Percentiles rank a stretch among this genome's conserved stretches.
These are phyloP conservation scores for Pseudocercospora fijiensis DNA, from an alignment of 2,329 filamentous ascomycete species.

Conservation along the genomic window DNA sequence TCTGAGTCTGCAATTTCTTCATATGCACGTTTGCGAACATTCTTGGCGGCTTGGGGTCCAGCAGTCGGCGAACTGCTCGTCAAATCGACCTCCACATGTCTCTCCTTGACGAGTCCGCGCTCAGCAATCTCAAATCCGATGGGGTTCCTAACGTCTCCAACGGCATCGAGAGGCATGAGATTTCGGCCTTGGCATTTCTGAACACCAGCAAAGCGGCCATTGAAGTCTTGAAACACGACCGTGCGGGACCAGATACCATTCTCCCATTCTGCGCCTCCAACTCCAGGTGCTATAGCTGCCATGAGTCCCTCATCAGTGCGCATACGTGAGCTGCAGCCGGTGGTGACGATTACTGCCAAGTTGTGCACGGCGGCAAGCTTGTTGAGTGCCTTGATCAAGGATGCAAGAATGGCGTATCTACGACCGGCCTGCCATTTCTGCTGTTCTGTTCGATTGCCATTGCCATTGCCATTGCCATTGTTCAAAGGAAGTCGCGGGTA, in stretches of 20 bases:
- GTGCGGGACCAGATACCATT: slow-evolving; percentile 70
- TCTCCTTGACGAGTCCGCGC: slow-evolving; percentile 43
- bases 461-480: no score
- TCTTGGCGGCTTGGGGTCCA: slow-evolving; percentile 12
- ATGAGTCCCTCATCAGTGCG: slow-evolving; percentile 52
- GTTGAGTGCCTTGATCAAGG: slow-evolving; percentile 60
- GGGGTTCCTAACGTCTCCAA: slow-evolving; percentile 47
- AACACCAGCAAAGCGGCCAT: slow-evolving; percentile 45
- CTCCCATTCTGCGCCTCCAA: slow-evolving; percentile 79
- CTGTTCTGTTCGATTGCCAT: slow-evolving; percentile 46
- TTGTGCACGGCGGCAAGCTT: slow-evolving; percentile 72
- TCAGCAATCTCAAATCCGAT: slow-evolving; percentile 51
- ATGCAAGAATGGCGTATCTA: slow-evolving; percentile 63
- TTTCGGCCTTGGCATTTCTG: slow-evolving; percentile 46
- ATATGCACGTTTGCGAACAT: slow-evolving; percentile 56
- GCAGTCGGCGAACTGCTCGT: slow-evolving; percentile 17
- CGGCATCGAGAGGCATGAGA: slow-evolving; percentile 36
- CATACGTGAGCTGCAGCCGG: slow-evolving; percentile 80
- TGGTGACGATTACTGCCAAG: slow-evolving; percentile 72
- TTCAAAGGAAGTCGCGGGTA: slow-evolving; percentile 59
- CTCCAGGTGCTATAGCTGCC: slow-evolving; percentile 70
- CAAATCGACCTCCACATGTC: slow-evolving; percentile 24
- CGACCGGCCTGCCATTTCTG: slow-evolving; percentile 51
- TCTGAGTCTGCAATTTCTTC: slow-evolving; percentile 61
- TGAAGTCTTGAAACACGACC: slow-evolving; percentile 74